Percentiles rank a stretch among this genome's conserved stretches.
Conservation (phyloP, 108 stramenopile species). For the Fragilariopsis cylindrus region DNA sequence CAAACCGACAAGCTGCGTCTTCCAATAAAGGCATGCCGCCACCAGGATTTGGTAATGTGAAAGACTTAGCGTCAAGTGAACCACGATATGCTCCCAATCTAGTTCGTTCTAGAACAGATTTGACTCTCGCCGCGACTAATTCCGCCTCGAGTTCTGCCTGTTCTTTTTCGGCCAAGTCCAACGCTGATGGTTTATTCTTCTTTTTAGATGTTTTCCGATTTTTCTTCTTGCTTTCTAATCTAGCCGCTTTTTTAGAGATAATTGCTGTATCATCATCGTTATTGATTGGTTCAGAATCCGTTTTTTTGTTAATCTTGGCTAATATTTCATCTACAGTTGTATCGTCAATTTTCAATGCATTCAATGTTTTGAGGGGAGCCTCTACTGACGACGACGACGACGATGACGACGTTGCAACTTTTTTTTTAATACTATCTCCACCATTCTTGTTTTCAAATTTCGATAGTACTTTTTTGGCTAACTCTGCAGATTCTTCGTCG, state of each 20-base stretch:
- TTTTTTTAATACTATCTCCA: neutral
- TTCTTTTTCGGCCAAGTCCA: constrained; percentile 18
- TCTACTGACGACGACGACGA: neutral
- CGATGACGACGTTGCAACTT: neutral
- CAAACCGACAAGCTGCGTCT: constrained; percentile 69
- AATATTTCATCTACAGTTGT: neutral
- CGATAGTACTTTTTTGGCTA: constrained; percentile 4
- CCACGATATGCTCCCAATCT: constrained; percentile 29
- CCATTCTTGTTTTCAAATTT: neutral
- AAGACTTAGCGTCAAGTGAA: constrained; percentile 24
- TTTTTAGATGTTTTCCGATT: neutral
- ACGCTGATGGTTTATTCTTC: constrained; percentile 16
- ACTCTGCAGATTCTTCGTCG: constrained; percentile 15
- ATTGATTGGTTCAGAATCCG: too few species aligned
- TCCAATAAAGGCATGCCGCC: constrained; percentile 70
- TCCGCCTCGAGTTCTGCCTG: constrained; percentile 20
- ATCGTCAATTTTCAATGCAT: constrained; percentile 13
- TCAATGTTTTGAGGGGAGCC: constrained; percentile 9
- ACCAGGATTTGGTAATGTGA: constrained; percentile 45
- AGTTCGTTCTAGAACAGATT: constrained; percentile 21
- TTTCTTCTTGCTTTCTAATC: neutral
- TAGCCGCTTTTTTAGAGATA: constrained; percentile 11
- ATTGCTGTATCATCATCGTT: neutral
- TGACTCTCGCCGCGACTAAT: constrained; percentile 18
- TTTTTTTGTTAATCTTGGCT: too few species aligned